Evolutionary conservation across 208 protist species (phyloP).

Genomic region (Acanthamoeba comandoni): DNA sequence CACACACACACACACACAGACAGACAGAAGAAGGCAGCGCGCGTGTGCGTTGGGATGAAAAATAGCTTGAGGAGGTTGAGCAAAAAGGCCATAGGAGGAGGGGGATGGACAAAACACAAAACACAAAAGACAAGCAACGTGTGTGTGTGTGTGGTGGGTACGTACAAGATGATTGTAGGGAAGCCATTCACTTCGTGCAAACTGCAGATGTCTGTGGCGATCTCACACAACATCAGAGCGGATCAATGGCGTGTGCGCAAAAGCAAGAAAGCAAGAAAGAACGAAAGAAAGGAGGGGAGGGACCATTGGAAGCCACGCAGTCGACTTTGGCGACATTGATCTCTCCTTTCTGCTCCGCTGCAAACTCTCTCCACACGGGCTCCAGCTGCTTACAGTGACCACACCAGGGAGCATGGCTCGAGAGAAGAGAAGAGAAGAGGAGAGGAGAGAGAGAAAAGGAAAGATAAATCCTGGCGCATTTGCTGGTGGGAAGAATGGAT

Average conservation of each 20-base stretch:
- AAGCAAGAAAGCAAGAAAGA: not conserved
- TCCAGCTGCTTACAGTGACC: constrained; percentile 74
- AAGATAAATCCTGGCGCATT: no score
- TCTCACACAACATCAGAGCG: no score
- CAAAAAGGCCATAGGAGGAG: not conserved
- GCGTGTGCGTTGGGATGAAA: no score
- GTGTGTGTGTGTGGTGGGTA: not conserved
- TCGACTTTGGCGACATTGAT: constrained; percentile 79
- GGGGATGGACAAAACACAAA: not conserved
- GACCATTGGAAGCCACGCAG: not conserved
- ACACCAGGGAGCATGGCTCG: constrained; percentile 70
- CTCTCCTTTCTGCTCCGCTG: constrained; percentile 31
- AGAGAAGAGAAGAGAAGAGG: no score
- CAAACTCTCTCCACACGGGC: constrained; percentile 62
- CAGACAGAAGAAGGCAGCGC: not conserved
- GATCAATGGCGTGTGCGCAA: not conserved
- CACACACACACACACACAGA: no score
- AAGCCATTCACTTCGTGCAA: not conserved
- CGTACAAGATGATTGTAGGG: constrained; percentile 56
- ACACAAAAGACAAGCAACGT: not conserved
- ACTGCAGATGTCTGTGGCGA: constrained; percentile 23
- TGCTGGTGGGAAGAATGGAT: no score
- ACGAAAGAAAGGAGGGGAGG: not conserved
- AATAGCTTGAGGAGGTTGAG: not conserved
- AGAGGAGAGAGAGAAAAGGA: no score